These are phyloP conservation scores for Agaricales sp. DNA, from an alignment of 1,284 basidiomycete genomes.

Conservation along the genomic window DNA sequence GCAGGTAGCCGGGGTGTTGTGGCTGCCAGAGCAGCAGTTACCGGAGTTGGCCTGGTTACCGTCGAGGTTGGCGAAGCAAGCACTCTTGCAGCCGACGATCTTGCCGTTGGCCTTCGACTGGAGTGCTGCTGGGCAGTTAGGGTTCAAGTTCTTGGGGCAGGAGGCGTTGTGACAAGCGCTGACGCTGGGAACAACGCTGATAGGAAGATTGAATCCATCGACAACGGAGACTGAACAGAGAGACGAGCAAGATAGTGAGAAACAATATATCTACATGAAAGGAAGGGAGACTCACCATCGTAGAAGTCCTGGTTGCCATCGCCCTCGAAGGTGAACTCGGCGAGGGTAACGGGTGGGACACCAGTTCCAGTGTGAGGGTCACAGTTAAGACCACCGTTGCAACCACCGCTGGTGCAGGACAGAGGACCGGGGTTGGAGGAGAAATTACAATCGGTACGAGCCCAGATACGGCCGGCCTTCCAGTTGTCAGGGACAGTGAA, in stretches of 20 bases:
- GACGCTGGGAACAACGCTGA: conserved; percentile 23
- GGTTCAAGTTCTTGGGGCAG: conserved; percentile 27
- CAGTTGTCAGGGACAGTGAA: conserved; percentile 1
- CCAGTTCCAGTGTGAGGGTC: too few species aligned
- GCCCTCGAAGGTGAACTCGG: too few species aligned
- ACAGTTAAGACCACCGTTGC: conserved; percentile 20
- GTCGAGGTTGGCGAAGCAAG: conserved; percentile 45
- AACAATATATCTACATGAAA: conserved; percentile 18
- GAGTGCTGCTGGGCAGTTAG: conserved; percentile 29
- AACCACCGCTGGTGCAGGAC: conserved; percentile 6
- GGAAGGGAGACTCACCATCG: conserved; percentile 8
- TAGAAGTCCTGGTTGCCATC: conserved; percentile 18
- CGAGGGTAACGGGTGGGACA: too few species aligned
- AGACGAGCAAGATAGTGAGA: conserved; percentile 12
- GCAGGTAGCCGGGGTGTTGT: too few species aligned
- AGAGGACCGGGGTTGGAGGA: background rate
- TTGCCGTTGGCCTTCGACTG: conserved; percentile 41
- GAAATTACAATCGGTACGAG: conserved; percentile 1
- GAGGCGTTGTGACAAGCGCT: conserved; percentile 21
- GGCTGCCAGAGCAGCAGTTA: too few species aligned
- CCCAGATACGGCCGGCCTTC: background rate
- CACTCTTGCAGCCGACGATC: conserved; percentile 47
- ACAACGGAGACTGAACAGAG: conserved; percentile 19
- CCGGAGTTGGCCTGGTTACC: conserved; percentile 36
- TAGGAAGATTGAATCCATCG: conserved; percentile 29